Conservation (phyloP, 176 grass and related monocot genomes). For the Cymbopogon citratus region DNA sequence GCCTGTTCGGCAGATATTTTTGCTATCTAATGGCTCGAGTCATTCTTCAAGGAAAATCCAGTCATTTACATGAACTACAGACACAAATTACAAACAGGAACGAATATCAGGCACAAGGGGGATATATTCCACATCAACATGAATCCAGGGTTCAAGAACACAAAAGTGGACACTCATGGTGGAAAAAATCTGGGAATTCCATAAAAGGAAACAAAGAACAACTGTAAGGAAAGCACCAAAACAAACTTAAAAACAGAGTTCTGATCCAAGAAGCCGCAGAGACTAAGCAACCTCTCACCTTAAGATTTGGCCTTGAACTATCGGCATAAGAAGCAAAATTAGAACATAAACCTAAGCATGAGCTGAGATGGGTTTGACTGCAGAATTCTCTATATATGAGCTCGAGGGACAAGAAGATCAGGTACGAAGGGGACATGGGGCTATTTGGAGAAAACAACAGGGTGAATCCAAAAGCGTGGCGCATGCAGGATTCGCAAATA, state of each 20-base stretch:
- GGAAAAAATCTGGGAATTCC: neutral
- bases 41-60: neutral
- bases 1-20: constrained; percentile 10
- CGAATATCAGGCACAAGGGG: neutral
- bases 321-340: neutral
- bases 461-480: constrained; percentile 17
- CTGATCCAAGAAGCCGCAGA: neutral
- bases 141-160: neutral
- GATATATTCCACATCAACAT: neutral
- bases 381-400: neutral
- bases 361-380: constrained; percentile 15
- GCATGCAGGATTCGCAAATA: constrained; percentile 23
- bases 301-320: constrained; percentile 1
- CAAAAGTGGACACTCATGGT: neutral
- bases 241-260: neutral
- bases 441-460: constrained; percentile 15
- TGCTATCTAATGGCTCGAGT: neutral
- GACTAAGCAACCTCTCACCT: constrained; percentile 25
- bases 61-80: neutral
- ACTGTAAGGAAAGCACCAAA: constrained; percentile 1
- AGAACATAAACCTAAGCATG: neutral
- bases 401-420: constrained; percentile 7
- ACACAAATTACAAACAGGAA: neutral
- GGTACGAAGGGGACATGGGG: constrained; percentile 13
- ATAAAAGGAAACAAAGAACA: neutral